Conservation (phyloP, 805 yeast genomes). For the Grigorovia transvaalensis region DNA sequence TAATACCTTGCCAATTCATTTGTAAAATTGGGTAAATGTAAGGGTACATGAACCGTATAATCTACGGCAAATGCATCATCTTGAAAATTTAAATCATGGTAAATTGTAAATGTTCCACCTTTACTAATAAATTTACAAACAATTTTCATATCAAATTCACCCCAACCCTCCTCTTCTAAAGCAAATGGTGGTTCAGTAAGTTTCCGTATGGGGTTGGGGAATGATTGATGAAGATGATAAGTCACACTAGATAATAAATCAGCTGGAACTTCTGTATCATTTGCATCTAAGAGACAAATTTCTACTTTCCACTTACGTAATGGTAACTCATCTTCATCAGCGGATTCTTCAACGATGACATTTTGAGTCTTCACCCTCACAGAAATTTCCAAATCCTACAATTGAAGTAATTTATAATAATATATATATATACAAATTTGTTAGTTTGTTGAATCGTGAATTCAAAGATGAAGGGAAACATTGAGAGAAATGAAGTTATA, state of each 20-base stretch:
- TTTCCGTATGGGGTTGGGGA: conserved; percentile 68
- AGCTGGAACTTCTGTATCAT: conserved; percentile 76
- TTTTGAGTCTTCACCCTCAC: conserved; percentile 81
- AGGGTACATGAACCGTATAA: conserved; percentile 63
- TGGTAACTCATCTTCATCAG: conserved; percentile 63
- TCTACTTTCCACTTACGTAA: conserved; percentile 83
- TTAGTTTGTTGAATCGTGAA: background rate
- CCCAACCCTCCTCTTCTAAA: conserved; percentile 93
- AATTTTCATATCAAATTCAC: conserved; percentile 83
- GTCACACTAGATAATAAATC: conserved; percentile 75
- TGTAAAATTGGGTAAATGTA: conserved; percentile 55
- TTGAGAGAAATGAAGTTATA: background rate
- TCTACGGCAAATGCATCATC: conserved; percentile 65
- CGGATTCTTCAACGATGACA: conserved; percentile 38
- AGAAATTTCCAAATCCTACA: conserved; percentile 40
- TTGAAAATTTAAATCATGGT: conserved; percentile 77
- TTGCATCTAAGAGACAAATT: conserved; percentile 58
- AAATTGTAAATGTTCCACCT: conserved; percentile 69
- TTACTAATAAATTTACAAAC: conserved; percentile 62
- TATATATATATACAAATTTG: background rate
- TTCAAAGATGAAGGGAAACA: too few species aligned
- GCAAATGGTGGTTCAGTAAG: conserved; percentile 69
- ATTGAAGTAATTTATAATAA: background rate
- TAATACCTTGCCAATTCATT: conserved; percentile 64
- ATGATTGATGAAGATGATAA: conserved; percentile 86